A percentile compares a stretch with the other conserved stretches of the same genome.
Evolutionary conservation across 805 yeast species (phyloP).

Genomic region (Wickerhamomyces bovis): DNA sequence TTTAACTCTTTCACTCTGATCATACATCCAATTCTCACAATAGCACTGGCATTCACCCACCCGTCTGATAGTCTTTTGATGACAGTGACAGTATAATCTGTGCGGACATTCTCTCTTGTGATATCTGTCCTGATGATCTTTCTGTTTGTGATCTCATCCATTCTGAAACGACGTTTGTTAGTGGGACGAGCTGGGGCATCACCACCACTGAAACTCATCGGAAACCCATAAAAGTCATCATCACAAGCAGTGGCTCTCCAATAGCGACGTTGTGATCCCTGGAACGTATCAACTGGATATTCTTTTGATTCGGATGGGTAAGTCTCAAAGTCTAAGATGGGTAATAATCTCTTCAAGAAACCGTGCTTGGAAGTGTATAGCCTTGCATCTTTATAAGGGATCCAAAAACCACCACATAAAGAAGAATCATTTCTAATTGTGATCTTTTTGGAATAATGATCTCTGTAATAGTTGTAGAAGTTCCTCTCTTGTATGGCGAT

Average conservation of each 20-base stretch:
- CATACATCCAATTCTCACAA: constrained; percentile 15
- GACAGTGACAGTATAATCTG: constrained; percentile 1
- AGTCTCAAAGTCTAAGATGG: constrained; percentile 13
- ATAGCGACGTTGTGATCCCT: constrained; percentile 3
- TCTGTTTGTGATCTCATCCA: constrained; percentile 3
- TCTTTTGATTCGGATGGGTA: constrained; percentile 11
- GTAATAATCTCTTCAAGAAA: constrained; percentile 6
- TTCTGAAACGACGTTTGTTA: constrained; percentile 3
- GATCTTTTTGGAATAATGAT: constrained; percentile 1
- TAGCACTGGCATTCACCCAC: constrained; percentile 17
- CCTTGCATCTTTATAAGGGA: constrained; percentile 10
- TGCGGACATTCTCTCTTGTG: constrained; percentile 5
- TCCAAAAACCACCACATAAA: constrained; percentile 27
- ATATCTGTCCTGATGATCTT: constrained; percentile 5
- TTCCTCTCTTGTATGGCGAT: constrained; percentile 10
- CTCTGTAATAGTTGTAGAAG: constrained; percentile 9
- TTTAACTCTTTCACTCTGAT: constrained; percentile 14
- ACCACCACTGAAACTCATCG: constrained; percentile 16
- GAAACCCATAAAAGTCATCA: constrained; percentile 15
- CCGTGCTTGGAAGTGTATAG: constrained; percentile 18
- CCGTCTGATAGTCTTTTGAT: constrained; percentile 22
- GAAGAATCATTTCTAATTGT: constrained; percentile 18
- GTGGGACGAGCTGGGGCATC: constrained; percentile 11
- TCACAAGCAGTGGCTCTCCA: constrained; percentile 13
- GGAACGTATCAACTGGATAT: constrained; percentile 7